These are phyloP conservation scores for Silene coronaria DNA, from an alignment of 179 eudicot genomes.

Conservation along the genomic window DNA sequence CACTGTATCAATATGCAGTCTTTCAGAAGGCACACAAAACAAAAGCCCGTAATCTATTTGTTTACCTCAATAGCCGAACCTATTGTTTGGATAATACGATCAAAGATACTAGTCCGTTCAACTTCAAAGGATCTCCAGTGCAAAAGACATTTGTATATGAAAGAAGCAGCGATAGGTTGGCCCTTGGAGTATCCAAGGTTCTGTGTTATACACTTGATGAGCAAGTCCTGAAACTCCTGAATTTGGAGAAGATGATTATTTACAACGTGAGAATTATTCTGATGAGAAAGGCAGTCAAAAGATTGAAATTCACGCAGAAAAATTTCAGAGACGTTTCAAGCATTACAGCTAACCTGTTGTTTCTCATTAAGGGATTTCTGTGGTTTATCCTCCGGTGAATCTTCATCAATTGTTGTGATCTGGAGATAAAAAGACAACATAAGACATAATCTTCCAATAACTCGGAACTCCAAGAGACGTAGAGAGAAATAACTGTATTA, in stretches of 20 bases:
- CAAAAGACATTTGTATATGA: constrained; percentile 88
- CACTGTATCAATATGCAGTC: neutral
- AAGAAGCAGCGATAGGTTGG: constrained; percentile 84
- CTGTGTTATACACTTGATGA: constrained; percentile 79
- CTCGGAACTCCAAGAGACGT: neutral
- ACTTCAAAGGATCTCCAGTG: constrained; percentile 99
- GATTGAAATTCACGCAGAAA: neutral
- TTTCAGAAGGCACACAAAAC: neutral
- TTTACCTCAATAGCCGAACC: constrained; percentile 81
- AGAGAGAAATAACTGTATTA: constrained; percentile 27
- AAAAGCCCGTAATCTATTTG: neutral
- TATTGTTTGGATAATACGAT: constrained; percentile 78
- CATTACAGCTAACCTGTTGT: constrained; percentile 59
- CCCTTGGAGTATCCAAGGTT: constrained; percentile 88
- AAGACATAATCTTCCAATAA: constrained; percentile 7
- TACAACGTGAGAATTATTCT: neutral
- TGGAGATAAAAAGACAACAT: constrained; percentile 21
- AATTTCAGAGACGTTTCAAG: constrained; percentile 1
- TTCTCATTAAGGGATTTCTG: constrained; percentile 91
- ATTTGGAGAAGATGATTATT: constrained; percentile 11
- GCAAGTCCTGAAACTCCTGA: constrained; percentile 92
- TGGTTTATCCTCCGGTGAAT: constrained; percentile 79
- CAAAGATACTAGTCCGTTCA: constrained; percentile 83
- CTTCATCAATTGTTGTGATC: constrained; percentile 46
- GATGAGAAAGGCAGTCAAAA: neutral